These are phyloP conservation scores for Kwoniella botswanensis DNA, from an alignment of 768 basidiomycete species.

Conservation along the genomic window DNA sequence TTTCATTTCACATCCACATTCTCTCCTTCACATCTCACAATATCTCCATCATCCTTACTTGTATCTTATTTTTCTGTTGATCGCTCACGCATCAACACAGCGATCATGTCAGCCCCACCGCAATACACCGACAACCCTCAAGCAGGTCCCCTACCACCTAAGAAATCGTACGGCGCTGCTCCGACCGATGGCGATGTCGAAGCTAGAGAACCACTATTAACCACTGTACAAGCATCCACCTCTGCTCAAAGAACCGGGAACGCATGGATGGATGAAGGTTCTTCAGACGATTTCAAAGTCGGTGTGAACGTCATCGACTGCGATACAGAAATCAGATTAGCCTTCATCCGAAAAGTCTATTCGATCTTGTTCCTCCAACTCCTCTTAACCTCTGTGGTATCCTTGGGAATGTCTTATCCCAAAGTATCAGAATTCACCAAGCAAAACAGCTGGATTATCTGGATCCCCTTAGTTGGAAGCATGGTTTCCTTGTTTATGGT, in stretches of 20 bases:
- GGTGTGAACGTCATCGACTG: constrained; percentile 52
- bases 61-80: neutral
- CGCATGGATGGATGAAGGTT: constrained; percentile 62
- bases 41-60: neutral
- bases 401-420: constrained; percentile 72
- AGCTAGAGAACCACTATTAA: constrained; percentile 25
- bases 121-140: constrained; percentile 43
- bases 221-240: constrained; percentile 28
- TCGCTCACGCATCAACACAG: neutral
- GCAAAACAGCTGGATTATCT: constrained; percentile 70
- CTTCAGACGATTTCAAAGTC: constrained; percentile 83
- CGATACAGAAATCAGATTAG: constrained; percentile 70
- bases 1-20: constrained; percentile 1
- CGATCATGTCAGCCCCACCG: constrained; percentile 47
- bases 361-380: constrained; percentile 63
- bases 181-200: constrained; percentile 14
- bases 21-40: constrained; percentile 6
- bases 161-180: constrained; percentile 47
- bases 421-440: constrained; percentile 72
- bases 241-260: constrained; percentile 36
- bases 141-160: constrained; percentile 27
- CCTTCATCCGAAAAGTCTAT: constrained; percentile 78
- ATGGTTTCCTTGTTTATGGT: constrained; percentile 77
- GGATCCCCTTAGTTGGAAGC: constrained; percentile 64
- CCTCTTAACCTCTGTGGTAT: constrained; percentile 77